Conservation (phyloP, 176 grass and related monocot species). For the Poa pratensis region DNA sequence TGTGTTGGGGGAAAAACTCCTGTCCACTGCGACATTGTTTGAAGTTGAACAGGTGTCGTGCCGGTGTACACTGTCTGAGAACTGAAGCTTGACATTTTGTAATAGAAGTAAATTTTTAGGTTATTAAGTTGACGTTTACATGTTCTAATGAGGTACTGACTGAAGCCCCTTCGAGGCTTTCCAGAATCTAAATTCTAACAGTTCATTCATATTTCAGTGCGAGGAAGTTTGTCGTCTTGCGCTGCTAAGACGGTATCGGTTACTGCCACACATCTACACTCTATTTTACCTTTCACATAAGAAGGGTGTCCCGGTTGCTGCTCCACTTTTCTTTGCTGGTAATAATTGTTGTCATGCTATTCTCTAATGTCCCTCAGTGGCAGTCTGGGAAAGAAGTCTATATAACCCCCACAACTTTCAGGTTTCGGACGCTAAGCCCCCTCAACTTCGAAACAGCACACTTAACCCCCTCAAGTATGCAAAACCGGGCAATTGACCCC, state of each 20-base stretch:
- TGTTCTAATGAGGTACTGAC: constrained; percentile 7
- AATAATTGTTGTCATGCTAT: constrained; percentile 37
- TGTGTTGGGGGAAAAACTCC: not conserved
- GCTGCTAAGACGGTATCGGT: constrained; percentile 75
- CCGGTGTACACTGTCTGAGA: not conserved
- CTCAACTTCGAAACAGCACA: too few species aligned
- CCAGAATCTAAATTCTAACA: constrained; percentile 28
- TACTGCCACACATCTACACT: constrained; percentile 90
- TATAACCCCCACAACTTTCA: too few species aligned
- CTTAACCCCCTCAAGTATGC: too few species aligned
- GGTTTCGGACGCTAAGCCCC: too few species aligned
- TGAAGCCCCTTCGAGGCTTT: constrained; percentile 14
- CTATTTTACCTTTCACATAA: constrained; percentile 89
- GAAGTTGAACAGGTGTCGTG: not conserved
- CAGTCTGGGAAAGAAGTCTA: too few species aligned
- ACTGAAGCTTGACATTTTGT: not conserved
- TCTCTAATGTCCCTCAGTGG: not conserved
- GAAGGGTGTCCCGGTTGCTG: constrained; percentile 69
- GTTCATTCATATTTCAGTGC: constrained; percentile 57
- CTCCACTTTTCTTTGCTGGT: constrained; percentile 92
- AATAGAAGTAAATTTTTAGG: not conserved
- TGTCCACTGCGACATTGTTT: not conserved
- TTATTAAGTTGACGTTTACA: not conserved
- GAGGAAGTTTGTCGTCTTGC: constrained; percentile 98
- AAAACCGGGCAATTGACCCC: too few species aligned